A percentile compares a stretch with the other conserved stretches of the same genome.
Conservation (phyloP, 2,329 filamentous ascomycete genomes). For the Emmonsiellopsis sp. region DNA sequence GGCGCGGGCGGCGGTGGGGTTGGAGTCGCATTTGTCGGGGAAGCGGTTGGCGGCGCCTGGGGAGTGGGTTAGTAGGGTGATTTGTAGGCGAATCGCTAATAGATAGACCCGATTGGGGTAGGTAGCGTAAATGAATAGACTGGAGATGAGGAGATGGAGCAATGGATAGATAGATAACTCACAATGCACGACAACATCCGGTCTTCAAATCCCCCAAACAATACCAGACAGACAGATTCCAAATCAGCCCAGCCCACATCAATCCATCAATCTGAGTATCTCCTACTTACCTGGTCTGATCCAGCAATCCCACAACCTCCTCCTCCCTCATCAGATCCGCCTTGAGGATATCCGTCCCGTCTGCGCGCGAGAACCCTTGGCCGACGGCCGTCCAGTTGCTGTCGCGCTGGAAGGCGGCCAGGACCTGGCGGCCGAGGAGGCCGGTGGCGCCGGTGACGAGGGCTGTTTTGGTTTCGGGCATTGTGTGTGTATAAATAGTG, state of each 20-base stretch:
- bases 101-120: not conserved
- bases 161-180: slow-evolving; percentile 22
- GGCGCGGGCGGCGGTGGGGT: slow-evolving; percentile 63
- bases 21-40: slow-evolving; percentile 72
- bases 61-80: slow-evolving; percentile 9
- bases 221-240: not conserved
- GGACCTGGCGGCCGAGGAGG: slow-evolving; percentile 69
- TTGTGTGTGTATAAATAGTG: slow-evolving; percentile 11
- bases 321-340: slow-evolving; percentile 40
- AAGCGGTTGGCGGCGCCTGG: slow-evolving; percentile 77
- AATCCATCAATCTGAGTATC: not conserved
- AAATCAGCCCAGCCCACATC: not conserved
- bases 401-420: slow-evolving; percentile 53
- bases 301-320: slow-evolving; percentile 38
- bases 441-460: slow-evolving; percentile 80
- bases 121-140: not conserved
- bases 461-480: slow-evolving; percentile 40
- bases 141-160: not conserved
- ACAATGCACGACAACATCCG: slow-evolving; percentile 75
- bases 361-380: slow-evolving; percentile 57
- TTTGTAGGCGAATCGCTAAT: not conserved
- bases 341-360: slow-evolving; percentile 45
- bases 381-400: slow-evolving; percentile 61
- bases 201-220: slow-evolving; percentile 38
- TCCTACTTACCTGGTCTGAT: slow-evolving; percentile 41